Conservation (phyloP, 1,284 basidiomycete genomes). For the Bjerkandera adusta region DNA sequence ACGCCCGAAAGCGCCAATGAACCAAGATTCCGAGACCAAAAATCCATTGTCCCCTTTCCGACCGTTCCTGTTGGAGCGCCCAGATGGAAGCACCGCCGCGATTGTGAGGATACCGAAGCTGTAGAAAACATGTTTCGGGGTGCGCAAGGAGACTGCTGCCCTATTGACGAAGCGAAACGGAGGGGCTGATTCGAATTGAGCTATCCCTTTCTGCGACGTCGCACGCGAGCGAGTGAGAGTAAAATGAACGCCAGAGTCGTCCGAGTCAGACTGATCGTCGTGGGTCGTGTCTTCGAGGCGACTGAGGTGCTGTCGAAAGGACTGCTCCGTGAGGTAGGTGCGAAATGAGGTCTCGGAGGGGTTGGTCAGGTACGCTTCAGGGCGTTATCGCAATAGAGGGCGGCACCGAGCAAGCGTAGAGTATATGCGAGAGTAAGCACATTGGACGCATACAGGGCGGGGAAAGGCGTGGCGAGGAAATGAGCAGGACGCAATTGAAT, state of each 20-base stretch:
- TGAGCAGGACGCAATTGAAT: slow-evolving; percentile 2
- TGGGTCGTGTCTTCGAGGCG: slow-evolving; percentile 74
- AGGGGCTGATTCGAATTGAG: slow-evolving; percentile 33
- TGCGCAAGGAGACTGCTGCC: slow-evolving; percentile 88
- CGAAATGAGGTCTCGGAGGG: slow-evolving; percentile 91
- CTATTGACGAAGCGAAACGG: slow-evolving; percentile 90
- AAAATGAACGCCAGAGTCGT: slow-evolving; percentile 32
- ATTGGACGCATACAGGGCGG: slow-evolving; percentile 11
- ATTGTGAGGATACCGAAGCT: slow-evolving; percentile 85
- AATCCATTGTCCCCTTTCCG: slow-evolving; percentile 30
- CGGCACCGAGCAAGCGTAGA: slow-evolving; percentile 17
- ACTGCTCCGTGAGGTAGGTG: slow-evolving; percentile 91
- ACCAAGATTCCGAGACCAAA: slow-evolving; percentile 76
- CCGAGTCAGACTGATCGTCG: slow-evolving; percentile 40
- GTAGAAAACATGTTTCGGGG: slow-evolving; percentile 87
- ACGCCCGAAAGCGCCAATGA: slow-evolving; percentile 82
- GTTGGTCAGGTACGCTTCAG: slow-evolving; percentile 87
- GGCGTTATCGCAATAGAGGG: slow-evolving; percentile 13
- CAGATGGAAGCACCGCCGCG: slow-evolving; percentile 65
- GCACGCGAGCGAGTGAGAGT: slow-evolving; percentile 30
- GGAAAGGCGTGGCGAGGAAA: slow-evolving; percentile 12
- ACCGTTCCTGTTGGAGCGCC: slow-evolving; percentile 31
- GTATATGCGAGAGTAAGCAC: slow-evolving; percentile 13
- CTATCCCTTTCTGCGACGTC: background rate
- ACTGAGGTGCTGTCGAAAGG: slow-evolving; percentile 90